A percentile compares a stretch with the other conserved stretches of the same genome.
phyloP scores from a whole-genome alignment of 768 basidiomycete species.

The Candolleomyces efflorescens region DNA sequence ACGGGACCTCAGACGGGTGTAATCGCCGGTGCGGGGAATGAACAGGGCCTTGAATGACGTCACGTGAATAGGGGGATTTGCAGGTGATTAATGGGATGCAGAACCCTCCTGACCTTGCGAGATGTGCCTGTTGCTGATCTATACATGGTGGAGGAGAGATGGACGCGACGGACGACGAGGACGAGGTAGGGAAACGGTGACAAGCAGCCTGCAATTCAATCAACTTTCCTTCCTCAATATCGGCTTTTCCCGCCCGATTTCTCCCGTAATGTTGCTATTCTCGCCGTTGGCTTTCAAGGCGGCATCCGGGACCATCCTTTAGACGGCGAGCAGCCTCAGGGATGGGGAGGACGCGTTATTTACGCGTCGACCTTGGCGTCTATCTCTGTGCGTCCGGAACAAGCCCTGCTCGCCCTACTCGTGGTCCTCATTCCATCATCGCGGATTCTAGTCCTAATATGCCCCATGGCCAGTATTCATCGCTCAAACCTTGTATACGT shows the following conservation, averaged over 20 bases:
- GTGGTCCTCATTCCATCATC: no score
- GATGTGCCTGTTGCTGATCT: not conserved
- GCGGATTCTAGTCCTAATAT: no score
- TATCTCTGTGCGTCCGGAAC: no score
- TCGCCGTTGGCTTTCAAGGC: conserved; percentile 6
- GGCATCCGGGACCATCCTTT: not conserved
- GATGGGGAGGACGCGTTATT: not conserved
- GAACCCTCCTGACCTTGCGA: not conserved
- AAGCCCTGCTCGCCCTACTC: no score
- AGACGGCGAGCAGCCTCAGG: conserved; percentile 12
- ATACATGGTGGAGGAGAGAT: not conserved
- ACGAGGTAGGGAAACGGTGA: not conserved
- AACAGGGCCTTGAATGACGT: not conserved
- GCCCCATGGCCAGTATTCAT: no score
- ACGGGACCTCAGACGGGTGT: not conserved
- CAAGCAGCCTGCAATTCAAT: not conserved
- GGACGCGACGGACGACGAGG: not conserved
- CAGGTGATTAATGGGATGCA: not conserved
- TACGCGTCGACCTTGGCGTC: no score
- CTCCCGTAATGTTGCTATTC: conserved; percentile 15
- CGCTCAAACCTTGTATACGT: no score
- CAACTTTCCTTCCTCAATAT: not conserved
- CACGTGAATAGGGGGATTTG: not conserved
- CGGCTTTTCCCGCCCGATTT: conserved; percentile 24
- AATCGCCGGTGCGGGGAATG: not conserved